Percentiles rank a stretch among this genome's conserved stretches.
These are phyloP conservation scores for Setomelanomma holmii DNA, from an alignment of 2,329 filamentous ascomycete genomes.

Conservation along the genomic window DNA sequence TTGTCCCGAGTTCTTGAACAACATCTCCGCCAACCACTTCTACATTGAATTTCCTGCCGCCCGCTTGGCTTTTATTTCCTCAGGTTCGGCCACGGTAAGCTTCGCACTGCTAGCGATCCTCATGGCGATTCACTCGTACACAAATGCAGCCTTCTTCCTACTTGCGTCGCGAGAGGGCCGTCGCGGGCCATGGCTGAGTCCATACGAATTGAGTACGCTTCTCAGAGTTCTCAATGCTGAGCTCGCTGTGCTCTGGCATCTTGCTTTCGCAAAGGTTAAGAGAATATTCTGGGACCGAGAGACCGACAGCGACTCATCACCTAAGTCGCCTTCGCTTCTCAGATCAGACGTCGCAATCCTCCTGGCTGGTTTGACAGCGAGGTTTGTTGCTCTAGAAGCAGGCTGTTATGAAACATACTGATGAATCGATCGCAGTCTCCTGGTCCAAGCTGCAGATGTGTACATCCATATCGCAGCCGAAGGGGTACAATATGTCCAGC, in stretches of 20 bases:
- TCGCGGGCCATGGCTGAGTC: conserved; percentile 9
- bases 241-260: conserved; percentile 10
- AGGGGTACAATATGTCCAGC: conserved; percentile 7
- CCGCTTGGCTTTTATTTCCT: conserved; percentile 20
- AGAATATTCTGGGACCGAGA: conserved; percentile 1
- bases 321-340: conserved; percentile 2
- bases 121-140: conserved; percentile 16
- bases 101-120: conserved; percentile 16
- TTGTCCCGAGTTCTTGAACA: conserved; percentile 10
- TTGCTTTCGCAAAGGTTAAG: conserved; percentile 3
- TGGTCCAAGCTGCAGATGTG: conserved; percentile 20
- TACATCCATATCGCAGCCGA: conserved; percentile 20
- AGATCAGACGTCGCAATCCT: conserved; percentile 5
- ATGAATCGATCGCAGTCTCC: conserved; percentile 9
- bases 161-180: conserved; percentile 4
- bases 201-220: conserved; percentile 14
- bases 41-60: conserved; percentile 16
- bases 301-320: neutral
- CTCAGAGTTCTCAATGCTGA: conserved; percentile 20
- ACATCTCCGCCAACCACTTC: conserved; percentile 3
- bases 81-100: conserved; percentile 16
- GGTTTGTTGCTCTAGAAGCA: too few relatives aligned
- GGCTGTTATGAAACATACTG: neutral
- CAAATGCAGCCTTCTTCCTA: conserved; percentile 8
- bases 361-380: conserved; percentile 7